Percentiles rank a stretch among this genome's conserved stretches.
Evolutionary conservation across 1,139 yeast species (phyloP).

Genomic region (Meyerozyma smithsonii): DNA sequence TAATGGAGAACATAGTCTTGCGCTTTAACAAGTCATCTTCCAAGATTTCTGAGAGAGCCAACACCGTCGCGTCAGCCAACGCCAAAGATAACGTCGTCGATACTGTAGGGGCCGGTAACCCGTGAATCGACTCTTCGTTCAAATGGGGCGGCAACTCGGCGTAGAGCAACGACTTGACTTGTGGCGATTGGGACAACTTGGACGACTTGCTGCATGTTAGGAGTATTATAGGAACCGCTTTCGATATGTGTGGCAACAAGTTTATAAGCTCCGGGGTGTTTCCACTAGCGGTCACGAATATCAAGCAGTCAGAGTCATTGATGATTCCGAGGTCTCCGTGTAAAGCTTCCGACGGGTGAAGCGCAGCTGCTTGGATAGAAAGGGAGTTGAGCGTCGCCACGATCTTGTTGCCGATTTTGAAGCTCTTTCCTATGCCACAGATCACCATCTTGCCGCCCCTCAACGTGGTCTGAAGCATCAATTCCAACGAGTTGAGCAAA

Average conservation of each 20-base stretch:
- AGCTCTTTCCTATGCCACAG: constrained; percentile 82
- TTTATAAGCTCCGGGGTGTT: constrained; percentile 71
- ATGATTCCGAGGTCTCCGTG: constrained; percentile 86
- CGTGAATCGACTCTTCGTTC: constrained; percentile 65
- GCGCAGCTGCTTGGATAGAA: constrained; percentile 58
- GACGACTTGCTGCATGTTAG: constrained; percentile 58
- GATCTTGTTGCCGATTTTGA: constrained; percentile 70
- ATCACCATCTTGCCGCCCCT: constrained; percentile 65
- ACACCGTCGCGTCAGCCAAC: constrained; percentile 72
- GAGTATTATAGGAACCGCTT: constrained; percentile 50
- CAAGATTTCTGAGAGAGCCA: constrained; percentile 66
- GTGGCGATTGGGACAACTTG: constrained; percentile 40
- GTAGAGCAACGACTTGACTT: constrained; percentile 47
- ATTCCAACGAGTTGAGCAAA: constrained; percentile 44
- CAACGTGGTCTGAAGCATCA: constrained; percentile 43
- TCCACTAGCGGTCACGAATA: constrained; percentile 78
- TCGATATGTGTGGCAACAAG: constrained; percentile 55
- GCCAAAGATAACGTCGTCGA: constrained; percentile 75
- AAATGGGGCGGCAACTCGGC: constrained; percentile 59
- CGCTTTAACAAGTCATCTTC: constrained; percentile 54
- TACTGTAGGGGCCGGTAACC: constrained; percentile 84
- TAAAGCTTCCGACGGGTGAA: constrained; percentile 85
- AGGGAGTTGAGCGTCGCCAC: constrained; percentile 81
- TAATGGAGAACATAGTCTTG: constrained; percentile 53
- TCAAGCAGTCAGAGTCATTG: constrained; percentile 54